Base-by-base conservation (phyloP, 2,329 filamentous ascomycete species). In the Exophiala phaeomuriformis region DNA sequence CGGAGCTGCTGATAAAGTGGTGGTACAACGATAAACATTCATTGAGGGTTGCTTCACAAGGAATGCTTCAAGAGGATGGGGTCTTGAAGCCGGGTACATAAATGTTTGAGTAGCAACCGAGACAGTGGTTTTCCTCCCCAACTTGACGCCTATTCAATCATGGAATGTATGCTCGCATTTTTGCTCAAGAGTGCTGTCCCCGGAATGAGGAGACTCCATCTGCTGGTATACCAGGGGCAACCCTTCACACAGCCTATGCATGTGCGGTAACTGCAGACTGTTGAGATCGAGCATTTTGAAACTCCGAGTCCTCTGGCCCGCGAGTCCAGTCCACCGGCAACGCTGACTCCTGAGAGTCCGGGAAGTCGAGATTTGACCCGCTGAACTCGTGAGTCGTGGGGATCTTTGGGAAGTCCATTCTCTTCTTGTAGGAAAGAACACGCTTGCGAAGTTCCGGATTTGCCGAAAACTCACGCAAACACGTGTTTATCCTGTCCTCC, bases 401-500 rank as follows among this genome's bases (percentile, higher is more conserved):
- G 27, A 52, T 28, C 8, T 41, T 31, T 29, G 51, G 49, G n/a
- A 54, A 27, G 8, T 36, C 19, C 45, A 55, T 53, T 39, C 46
- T 39, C 36, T 56, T 55, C 49, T 57, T 59, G 42, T 52, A 52
- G 7, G 53, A 41, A 3, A 59, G 36, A 3, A 56, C 54, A 10
- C 55, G 43, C 39, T 57, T 52, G 27, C 57, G 49, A 8, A 59
- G 45, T 28, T 52, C 51, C n/a, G 57, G 54, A 65, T 69, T 69
- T 55, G 68, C 64, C 56, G 75, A 80, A 60, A 89, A 77, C 30
- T 79, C 73, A 31, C 73, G 74, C 31, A 89, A 73, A 9, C 79
- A 78, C 5, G 76, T 69, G 59, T 85, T 79, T 64, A 97, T 90
- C 66, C 80, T 83, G 48, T 82, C 76, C 71, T 96, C 90, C 1